Evolutionary conservation across 257 asterid genomes (phyloP), one percentile per base, ranked within the genome.

Genomic region (Solanum neorickii): DNA sequence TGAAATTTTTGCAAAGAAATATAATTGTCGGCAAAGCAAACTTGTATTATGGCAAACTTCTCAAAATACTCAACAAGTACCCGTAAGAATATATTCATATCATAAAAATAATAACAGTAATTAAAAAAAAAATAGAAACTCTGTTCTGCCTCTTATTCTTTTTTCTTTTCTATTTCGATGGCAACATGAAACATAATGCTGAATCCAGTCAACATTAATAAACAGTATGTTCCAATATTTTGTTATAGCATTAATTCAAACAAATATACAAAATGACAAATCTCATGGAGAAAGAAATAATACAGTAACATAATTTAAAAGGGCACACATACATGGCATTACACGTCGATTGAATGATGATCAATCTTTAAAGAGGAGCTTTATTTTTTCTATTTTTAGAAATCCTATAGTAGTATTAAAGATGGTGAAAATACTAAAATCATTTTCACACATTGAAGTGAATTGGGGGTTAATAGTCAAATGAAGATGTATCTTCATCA

Each of bases 361-460:
- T 91, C 90, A 86, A 83, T 87, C 91, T 74, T 49, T 9, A 35
- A 87, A 74, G 44, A 83, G 25, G 44, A 83, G 25, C 88, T 75
- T 91, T 86, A 89, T 86, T 87, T 25, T 25, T 82, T 60, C 83
- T 41, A 14, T 84, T 72, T 31, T 72, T 39, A 39, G 46, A 23
- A 62, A 49, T 29, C 16, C 70, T 65, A 41, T 56, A 77, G 78
- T 52, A 87, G 78, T 52, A 87, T 52, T 72, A 82, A 60, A 83
- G 76, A 60, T 86, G 90, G 90, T 76, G 92, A 91, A 89, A 91
- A 91, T 88, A 25, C 84, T 12, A 49, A 83, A 66, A 49, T 42
- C 86, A 74, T 89, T 90, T 86, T 87, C 88, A 87, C 90, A 86
- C 73, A 15, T 89, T 83, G 89, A 89, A 90, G 91, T 86, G 88